Evolutionary conservation across 2,329 filamentous ascomycete species (phyloP), one percentile per base, ranked within the genome.

Genomic region (Saccharata proteae): DNA sequence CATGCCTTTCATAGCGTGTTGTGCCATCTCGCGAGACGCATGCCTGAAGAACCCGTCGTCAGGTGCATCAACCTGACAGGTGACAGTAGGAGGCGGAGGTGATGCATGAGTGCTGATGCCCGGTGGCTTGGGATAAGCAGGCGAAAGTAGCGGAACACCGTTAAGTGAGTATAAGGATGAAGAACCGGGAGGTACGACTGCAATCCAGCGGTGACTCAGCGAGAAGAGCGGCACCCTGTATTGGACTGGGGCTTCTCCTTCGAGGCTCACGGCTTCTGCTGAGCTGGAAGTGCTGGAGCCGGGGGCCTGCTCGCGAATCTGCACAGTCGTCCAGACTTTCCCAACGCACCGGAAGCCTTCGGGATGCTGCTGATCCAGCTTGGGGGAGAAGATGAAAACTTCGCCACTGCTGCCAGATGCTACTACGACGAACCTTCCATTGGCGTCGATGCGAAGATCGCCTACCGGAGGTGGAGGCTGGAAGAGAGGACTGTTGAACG

Each of bases 321-420:
- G 82, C 16, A 93, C 63, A 26, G 76, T 77, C 1, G 90, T 94
- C 90, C 90, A 98, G 12, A 92, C 61, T 58, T 98, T 98, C 13
- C 79, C 86, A 34, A 90, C 65, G 45, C 85, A 94, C 36, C 64
- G 61, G 47, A 74, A 78, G 6, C 30, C 18, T 26, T 36, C 39
- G 15, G 43, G 37, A 3, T 43, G 39, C 7, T 42, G 37, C 6
- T 40, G 32, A 8, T 45, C 37, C 13, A 34, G 22, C 6, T 43
- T 43, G 1, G 54, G 49, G 5, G 55, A 46, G 40, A 65, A 96
- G 6, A 93, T 62, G 67, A 80, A 93, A 26, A 88, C 76, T 57
- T 96, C 88, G 9, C 88, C 88, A 29, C 83, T 93, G 14, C 68
- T 59, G 3, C 84, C 85, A 29, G 85, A 94, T 33, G 80, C 74